Conservation (phyloP, 2,329 filamentous ascomycete species). For the Aspergillus amoenus region DNA sequence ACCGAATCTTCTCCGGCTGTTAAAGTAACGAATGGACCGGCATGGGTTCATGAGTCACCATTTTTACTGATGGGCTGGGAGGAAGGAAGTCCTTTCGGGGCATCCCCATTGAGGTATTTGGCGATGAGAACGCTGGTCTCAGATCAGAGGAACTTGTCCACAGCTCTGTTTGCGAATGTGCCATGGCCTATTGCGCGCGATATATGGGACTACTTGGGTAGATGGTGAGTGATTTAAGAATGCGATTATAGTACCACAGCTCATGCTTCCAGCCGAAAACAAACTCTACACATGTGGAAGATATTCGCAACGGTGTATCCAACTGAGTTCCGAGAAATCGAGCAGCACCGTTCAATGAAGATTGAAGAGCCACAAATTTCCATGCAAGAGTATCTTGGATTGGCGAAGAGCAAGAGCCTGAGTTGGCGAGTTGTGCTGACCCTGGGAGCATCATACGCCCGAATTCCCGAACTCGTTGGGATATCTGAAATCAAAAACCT, state of each 20-base stretch:
- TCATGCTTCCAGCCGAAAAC: constrained; percentile 28
- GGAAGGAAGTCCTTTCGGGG: constrained; percentile 23
- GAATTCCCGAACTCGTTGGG: constrained; percentile 37
- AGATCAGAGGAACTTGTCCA: constrained; percentile 38
- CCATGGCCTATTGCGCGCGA: constrained; percentile 42
- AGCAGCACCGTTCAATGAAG: constrained; percentile 31
- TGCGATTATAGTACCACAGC: background rate
- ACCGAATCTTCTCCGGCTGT: background rate
- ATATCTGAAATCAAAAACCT: constrained; percentile 41
- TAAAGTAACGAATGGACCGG: constrained; percentile 23
- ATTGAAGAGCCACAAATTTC: constrained; percentile 30
- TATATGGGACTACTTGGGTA: constrained; percentile 39
- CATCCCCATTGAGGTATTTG: constrained; percentile 34
- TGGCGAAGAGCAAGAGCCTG: constrained; percentile 31
- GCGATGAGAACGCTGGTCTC: constrained; percentile 33
- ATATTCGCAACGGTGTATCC: constrained; percentile 41
- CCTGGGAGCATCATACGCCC: constrained; percentile 31
- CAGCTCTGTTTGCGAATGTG: constrained; percentile 35
- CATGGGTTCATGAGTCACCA: constrained; percentile 42
- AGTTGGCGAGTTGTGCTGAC: constrained; percentile 39
- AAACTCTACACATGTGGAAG: constrained; percentile 46
- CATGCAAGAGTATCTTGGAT: constrained; percentile 35
- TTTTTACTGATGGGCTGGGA: constrained; percentile 32
- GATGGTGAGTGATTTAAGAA: constrained; percentile 29
- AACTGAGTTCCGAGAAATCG: constrained; percentile 29